phyloP scores from a whole-genome alignment of 352 stramenopile species.

The Phytophthora tentaculata region DNA sequence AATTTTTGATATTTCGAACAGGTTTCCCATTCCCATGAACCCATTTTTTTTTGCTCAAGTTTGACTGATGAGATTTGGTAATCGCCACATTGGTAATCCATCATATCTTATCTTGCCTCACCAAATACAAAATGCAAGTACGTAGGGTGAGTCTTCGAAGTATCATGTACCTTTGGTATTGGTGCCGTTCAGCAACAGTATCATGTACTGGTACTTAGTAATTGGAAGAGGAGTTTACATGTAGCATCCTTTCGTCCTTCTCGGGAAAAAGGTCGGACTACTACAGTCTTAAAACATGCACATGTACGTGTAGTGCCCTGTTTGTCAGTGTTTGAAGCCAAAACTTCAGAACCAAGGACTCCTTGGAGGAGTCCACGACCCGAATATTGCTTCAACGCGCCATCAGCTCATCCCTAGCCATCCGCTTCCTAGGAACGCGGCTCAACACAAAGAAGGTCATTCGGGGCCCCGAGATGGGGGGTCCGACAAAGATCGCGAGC shows the following conservation, averaged over 20 bases:
- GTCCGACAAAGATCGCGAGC: constrained; percentile 11
- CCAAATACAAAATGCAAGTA: too few relatives aligned
- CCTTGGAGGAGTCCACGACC: constrained; percentile 13
- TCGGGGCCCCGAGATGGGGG: too few relatives aligned
- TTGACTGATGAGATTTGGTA: constrained; percentile 6
- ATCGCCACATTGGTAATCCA: constrained; percentile 3
- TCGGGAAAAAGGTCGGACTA: constrained; percentile 27
- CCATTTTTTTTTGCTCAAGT: not conserved
- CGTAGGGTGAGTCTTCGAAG: too few relatives aligned
- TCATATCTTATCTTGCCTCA: too few relatives aligned
- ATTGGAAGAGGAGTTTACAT: not conserved
- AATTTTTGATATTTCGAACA: too few relatives aligned
- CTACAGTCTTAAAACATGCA: too few relatives aligned
- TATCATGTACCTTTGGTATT: too few relatives aligned
- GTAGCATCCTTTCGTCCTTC: not conserved
- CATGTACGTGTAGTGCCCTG: not conserved
- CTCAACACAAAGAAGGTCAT: constrained; percentile 20
- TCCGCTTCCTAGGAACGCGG: constrained; percentile 17
- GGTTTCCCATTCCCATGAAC: not conserved
- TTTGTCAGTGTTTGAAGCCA: constrained; percentile 20
- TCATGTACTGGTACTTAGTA: too few relatives aligned
- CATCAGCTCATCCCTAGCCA: constrained; percentile 18
- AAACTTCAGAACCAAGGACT: constrained; percentile 25
- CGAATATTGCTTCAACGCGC: constrained; percentile 15
- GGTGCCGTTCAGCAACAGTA: too few relatives aligned